Conservation (phyloP, 192 early-diverging fungal species). For the Chytriomyces sp. region DNA sequence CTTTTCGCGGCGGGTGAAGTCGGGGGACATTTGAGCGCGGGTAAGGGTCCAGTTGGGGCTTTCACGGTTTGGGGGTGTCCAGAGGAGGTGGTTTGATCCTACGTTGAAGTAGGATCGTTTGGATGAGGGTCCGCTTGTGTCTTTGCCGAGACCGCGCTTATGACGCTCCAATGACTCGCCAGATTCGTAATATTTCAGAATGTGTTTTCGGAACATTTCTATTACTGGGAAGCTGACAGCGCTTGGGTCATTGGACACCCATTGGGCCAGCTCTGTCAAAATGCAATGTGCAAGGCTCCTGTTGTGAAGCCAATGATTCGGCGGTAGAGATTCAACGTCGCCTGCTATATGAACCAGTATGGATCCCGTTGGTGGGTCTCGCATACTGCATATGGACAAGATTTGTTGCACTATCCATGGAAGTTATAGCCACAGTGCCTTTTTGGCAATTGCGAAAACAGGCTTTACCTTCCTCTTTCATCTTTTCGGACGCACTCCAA, state of each 20-base stretch:
- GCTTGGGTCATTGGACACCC: not conserved
- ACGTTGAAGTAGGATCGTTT: no score
- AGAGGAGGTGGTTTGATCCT: no score
- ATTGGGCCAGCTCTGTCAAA: constrained; percentile 1
- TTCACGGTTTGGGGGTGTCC: no score
- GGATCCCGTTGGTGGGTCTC: constrained; percentile 21
- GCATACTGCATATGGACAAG: not conserved
- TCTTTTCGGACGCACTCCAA: no score
- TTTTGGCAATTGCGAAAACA: no score
- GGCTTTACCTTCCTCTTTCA: no score
- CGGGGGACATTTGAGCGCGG: no score
- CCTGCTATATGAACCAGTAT: not conserved
- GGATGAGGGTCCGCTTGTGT: no score
- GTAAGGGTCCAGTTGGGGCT: no score
- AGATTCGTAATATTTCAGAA: constrained; percentile 14
- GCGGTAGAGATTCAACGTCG: not conserved
- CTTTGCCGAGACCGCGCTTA: no score
- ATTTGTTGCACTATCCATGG: constrained; percentile 18
- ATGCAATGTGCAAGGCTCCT: not conserved
- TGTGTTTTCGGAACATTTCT: not conserved
- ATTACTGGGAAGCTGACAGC: not conserved
- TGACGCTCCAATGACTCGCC: not conserved
- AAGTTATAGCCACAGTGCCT: no score
- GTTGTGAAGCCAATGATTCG: constrained; percentile 3
- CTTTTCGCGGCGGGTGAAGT: no score